Base-by-base conservation (phyloP, 768 basidiomycete species). In the Mycena crocata region DNA sequence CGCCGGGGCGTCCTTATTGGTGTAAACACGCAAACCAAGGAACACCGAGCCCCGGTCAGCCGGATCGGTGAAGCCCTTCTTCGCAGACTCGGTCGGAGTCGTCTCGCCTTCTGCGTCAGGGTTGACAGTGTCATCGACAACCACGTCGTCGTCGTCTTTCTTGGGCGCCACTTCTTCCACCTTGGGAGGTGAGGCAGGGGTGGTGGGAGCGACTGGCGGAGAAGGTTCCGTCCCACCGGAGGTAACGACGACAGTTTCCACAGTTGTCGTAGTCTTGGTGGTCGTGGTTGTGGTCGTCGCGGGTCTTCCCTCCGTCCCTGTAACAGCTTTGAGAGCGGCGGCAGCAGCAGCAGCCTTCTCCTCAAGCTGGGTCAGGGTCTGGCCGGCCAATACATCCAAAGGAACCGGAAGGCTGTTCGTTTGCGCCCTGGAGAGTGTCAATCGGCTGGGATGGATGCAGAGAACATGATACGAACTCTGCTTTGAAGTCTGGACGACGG, bases 351-450 rank as follows among this genome's bases (percentile, higher is more conserved):
- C 69, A 0, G 69, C 65, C 48, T 72, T 72, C 34, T 60, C 62
- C 48, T 72, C 66, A 2, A 72, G 55, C 52, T 76, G 70, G 26
- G 65, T 50, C 17, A 74, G 70, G 23, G 71, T 70, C 45, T 73
- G 70, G 13, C 75, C 73, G 23, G 72, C 73, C 23, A 76, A 63
- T 19, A 61, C 50, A 26, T 63, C 61, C 24, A 74, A 58, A 12
- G 73, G 63, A 37, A 71, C 66, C 8, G 72, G 69, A n/a, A 76
- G 59, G 55, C 62, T 66, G n/a, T 26, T 26, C 1, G 50, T 32
- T 31, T 66, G 57, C 28, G 35, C 39, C 7, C 64, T 61, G 52
- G 8, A 21, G n/a, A 39, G 23, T 30, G 37, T 42, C 12, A 45
- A 24, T 54, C 17, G 32, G 32, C 26, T 10, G n/a, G 23, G 46